Evolutionary conservation across 2,329 filamentous ascomycete species (phyloP).

Genomic region (Juglanconis sp.): DNA sequence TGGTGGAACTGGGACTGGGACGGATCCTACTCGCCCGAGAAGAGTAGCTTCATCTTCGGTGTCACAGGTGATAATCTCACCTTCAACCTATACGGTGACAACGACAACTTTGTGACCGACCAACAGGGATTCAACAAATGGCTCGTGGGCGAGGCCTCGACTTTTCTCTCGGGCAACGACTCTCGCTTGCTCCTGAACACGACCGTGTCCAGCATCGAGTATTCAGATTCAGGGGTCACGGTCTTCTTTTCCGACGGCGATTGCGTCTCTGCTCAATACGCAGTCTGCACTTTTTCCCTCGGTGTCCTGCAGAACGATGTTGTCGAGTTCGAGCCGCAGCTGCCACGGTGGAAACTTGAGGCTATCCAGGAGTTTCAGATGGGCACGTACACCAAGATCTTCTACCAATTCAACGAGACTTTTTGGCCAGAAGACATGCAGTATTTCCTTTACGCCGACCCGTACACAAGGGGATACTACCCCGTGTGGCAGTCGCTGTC

Average conservation of each 20-base stretch:
- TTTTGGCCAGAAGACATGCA: constrained; percentile 56
- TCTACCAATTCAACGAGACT: constrained; percentile 63
- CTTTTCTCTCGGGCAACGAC: constrained; percentile 50
- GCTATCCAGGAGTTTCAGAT: constrained; percentile 64
- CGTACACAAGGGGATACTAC: constrained; percentile 38
- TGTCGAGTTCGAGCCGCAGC: constrained; percentile 53
- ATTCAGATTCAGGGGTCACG: constrained; percentile 49
- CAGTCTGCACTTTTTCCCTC: constrained; percentile 65
- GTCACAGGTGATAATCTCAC: constrained; percentile 57
- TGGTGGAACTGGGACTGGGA: constrained; percentile 61
- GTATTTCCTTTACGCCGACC: constrained; percentile 44
- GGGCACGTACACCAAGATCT: constrained; percentile 72
- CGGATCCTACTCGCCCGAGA: constrained; percentile 53
- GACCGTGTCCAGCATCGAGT: constrained; percentile 51
- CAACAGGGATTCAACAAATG: constrained; percentile 59
- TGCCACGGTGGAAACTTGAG: constrained; percentile 63
- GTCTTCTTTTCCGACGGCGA: constrained; percentile 50
- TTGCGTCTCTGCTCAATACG: constrained; percentile 59
- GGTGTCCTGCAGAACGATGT: constrained; percentile 63
- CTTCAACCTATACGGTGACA: constrained; percentile 59
- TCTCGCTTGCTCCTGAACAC: constrained; percentile 56
- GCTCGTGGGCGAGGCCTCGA: constrained; percentile 53
- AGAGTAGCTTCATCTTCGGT: constrained; percentile 53
- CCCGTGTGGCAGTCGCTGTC: constrained; percentile 64
- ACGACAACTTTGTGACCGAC: constrained; percentile 60